Evolutionary conservation across 2,329 filamentous ascomycete species (phyloP), one percentile per base, ranked within the genome.

Genomic region (Colletotrichum sp.): DNA sequence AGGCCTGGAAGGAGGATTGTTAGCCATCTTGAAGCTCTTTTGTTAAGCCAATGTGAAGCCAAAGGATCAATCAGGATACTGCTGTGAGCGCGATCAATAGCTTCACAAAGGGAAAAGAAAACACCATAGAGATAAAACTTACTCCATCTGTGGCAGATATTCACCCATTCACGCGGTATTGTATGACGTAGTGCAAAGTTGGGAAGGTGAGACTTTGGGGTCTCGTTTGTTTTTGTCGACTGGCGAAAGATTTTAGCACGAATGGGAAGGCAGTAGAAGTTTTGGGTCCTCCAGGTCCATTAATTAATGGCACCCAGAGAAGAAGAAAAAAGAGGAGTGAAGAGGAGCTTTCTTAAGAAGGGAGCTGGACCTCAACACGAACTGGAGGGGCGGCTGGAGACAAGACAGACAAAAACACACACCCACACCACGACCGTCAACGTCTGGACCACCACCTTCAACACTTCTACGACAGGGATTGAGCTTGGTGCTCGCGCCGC

Each of bases 341-440:
- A 22, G 34, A 12, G 32, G 61, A 64, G 71, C 74, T 74, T 44
- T 65, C 36, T 76, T 76, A 74, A 73, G 73, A 65, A 36, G 59
- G 27, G 59, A n/a, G 55, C 55, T 28, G 27, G 27, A 57, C 64
- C 70, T 60, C 65, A 34, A 69, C 64, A 73, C 57, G 64, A 64
- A 55, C 63, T 63, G 57, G 68, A 64, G 70, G 73, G 60, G 61
- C 52, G 61, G 39, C 39, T n/a, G 63, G 55, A 70, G 22, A 39
- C 39, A 55, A 32, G 22, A 59, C 39, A 63, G 19, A 48, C 44
- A 48, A 13, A 48, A n/a, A 48, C 44, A n/a, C 39, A 44, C 39
- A 44, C 36, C 16, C 39, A 44, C 39, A 11, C 39, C 39, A 44
- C 19, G 39, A 34, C 57, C 8, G 57, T 61, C 57, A 63, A 27